Percentiles rank a stretch among this genome's conserved stretches.
phyloP scores from a whole-genome alignment of 2,329 filamentous ascomycete species.

The Penicillium vulpinum region DNA sequence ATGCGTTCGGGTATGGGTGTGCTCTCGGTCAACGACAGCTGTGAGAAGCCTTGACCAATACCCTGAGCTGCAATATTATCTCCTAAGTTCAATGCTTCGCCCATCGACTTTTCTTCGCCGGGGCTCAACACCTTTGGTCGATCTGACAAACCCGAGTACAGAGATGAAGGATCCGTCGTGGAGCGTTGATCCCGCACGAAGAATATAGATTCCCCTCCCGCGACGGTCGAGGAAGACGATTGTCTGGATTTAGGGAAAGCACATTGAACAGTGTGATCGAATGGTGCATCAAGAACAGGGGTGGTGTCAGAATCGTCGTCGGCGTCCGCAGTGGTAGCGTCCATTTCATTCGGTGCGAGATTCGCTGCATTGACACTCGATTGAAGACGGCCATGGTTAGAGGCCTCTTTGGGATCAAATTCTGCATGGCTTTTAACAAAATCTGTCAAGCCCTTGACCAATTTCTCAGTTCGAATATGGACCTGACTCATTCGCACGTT shows the following conservation, averaged over 20 bases:
- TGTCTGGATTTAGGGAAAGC: not conserved
- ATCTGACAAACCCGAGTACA: conserved; percentile 1
- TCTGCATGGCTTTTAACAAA: conserved; percentile 47
- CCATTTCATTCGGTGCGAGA: not conserved
- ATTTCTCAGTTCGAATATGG: conserved; percentile 56
- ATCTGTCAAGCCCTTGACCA: conserved; percentile 54
- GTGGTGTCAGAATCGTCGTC: not conserved
- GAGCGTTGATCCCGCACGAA: not conserved
- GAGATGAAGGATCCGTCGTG: not conserved
- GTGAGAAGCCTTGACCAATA: not conserved
- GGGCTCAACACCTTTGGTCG: not conserved
- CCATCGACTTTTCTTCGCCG: not conserved
- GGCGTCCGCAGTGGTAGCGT: too few species aligned
- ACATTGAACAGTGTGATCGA: not conserved
- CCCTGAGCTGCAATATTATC: too few species aligned
- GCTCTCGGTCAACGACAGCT: not conserved
- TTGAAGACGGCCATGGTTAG: conserved; percentile 2
- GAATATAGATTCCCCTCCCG: not conserved
- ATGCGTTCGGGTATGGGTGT: conserved; percentile 11
- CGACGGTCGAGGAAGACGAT: not conserved
- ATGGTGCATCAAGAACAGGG: not conserved
- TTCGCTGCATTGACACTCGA: conserved; percentile 1
- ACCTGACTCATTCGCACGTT: conserved; percentile 55
- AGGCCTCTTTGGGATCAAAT: conserved; percentile 20
- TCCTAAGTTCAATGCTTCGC: not conserved